Evolutionary conservation across 2,329 filamentous ascomycete genomes (phyloP).

Genomic region (Ascochyta koolunga): DNA sequence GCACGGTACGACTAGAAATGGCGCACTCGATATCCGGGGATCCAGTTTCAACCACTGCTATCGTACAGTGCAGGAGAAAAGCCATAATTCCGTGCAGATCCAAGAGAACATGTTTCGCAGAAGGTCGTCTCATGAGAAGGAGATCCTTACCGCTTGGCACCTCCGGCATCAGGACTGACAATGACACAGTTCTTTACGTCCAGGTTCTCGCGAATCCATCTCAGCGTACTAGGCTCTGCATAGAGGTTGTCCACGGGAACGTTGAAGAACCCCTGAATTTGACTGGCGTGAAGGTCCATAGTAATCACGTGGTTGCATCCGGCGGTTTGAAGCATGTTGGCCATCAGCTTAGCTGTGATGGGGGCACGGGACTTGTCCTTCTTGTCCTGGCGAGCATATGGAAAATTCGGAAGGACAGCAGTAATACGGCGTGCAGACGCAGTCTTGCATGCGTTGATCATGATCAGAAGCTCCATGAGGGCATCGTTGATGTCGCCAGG

Average conservation of each 20-base stretch:
- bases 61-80: not conserved
- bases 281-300: slow-evolving; percentile 92
- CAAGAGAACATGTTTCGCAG: not conserved
- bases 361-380: slow-evolving; percentile 96
- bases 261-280: slow-evolving; percentile 97
- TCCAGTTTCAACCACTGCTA: not conserved
- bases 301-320: slow-evolving; percentile 94
- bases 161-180: slow-evolving; percentile 92
- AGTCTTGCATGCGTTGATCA: slow-evolving; percentile 94
- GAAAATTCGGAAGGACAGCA: slow-evolving; percentile 93
- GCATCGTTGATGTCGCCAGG: slow-evolving; percentile 98
- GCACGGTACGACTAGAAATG: slow-evolving; percentile 7
- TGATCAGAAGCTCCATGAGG: slow-evolving; percentile 97
- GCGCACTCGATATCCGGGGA: not conserved
- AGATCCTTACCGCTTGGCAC: slow-evolving; percentile 75
- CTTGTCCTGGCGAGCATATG: slow-evolving; percentile 96
- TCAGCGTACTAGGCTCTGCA: slow-evolving; percentile 87
- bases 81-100: not conserved
- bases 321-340: slow-evolving; percentile 95
- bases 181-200: slow-evolving; percentile 85
- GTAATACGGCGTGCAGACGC: slow-evolving; percentile 89
- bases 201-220: slow-evolving; percentile 89
- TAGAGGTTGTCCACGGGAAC: slow-evolving; percentile 82
- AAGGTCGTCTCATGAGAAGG: not conserved
- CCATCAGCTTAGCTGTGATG: slow-evolving; percentile 93